Conservation (phyloP, 345 rosid genomes). For the Brassica nigra region DNA sequence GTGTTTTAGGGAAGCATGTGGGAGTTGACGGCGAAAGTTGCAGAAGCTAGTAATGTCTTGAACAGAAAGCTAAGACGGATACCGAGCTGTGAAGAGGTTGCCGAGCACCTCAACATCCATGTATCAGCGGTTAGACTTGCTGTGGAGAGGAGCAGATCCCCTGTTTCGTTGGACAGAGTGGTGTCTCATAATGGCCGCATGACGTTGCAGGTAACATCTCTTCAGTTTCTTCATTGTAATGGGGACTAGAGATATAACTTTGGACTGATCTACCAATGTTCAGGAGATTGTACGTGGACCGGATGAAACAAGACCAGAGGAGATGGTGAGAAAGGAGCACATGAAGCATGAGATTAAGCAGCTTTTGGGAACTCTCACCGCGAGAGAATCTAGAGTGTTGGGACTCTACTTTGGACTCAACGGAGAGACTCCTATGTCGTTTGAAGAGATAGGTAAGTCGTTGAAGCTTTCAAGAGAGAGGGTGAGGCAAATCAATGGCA, state of each 20-base stretch:
- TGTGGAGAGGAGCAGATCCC: slow-evolving; percentile 43
- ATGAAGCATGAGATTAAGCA: slow-evolving; percentile 42
- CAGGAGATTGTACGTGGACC: slow-evolving; percentile 62
- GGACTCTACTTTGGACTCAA: background rate
- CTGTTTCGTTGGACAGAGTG: slow-evolving; percentile 49
- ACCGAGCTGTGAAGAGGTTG: slow-evolving; percentile 54
- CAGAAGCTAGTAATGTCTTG: slow-evolving; percentile 48
- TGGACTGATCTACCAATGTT: background rate
- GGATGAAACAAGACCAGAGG: slow-evolving; percentile 49
- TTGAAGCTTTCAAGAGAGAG: slow-evolving; percentile 59
- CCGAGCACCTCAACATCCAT: slow-evolving; percentile 47
- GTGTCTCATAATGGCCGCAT: slow-evolving; percentile 43
- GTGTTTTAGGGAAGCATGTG: slow-evolving; percentile 54
- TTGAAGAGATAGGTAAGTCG: slow-evolving; percentile 48
- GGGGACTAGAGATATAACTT: background rate
- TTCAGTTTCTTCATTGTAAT: background rate
- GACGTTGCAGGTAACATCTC: slow-evolving; percentile 49
- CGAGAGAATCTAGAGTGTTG: slow-evolving; percentile 49
- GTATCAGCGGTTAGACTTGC: slow-evolving; percentile 53
- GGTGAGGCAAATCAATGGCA: slow-evolving; percentile 52
- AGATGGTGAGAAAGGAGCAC: slow-evolving; percentile 42
- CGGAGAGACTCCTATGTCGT: slow-evolving; percentile 31
- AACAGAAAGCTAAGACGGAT: slow-evolving; percentile 38
- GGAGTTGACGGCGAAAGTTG: slow-evolving; percentile 49
- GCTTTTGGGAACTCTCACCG: slow-evolving; percentile 40